Evolutionary conservation across 352 stramenopile genomes (phyloP), one percentile per base, ranked within the genome.

Genomic region (Elongisporangium anandrum): DNA sequence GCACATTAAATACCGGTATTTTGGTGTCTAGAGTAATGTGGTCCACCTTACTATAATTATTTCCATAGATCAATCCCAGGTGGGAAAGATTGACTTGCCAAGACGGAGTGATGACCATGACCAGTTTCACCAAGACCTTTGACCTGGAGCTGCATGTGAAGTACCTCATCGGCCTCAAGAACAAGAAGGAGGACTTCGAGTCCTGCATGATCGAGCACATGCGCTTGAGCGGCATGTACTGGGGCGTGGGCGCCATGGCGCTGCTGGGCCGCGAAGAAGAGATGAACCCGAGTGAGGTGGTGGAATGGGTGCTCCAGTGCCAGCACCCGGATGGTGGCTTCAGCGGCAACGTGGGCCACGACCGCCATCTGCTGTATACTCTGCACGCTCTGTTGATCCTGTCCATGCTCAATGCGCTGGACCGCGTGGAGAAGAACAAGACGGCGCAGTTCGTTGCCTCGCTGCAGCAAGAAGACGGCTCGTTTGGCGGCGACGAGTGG

Each of bases 351-450:
- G 76, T 96, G 23, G 84, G 87, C 20, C 97, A 99, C 68, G 97
- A 99, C 75, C 91, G 88, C 22, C 97, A 99, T 71, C 63, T 99
- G 19, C 76, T 99, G 24, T 99, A 99, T 73, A 99, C 98, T 56
- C 72, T 99, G 29, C 97, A 97, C 48, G 97, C 97, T 16, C 63
- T 99, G 23, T 92, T 99, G 68, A 97, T 99, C 56, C 77, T 99
- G 38, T 92, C 95, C 20, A 97, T 99, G 68, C 86, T 95, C 20
- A 85, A 91, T 59, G 80, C 79, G 16, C 68, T 98, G 16, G 76
- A 97, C 21, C 64, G 72, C 63, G 77, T 97, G 64, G 70, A 98
- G 51, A 66, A 70, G 15, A 72, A 95, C 61, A 85, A 95, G 60
- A 85, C 90, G 16, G 83, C 85, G 9, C 45, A 50, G 17, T 98